Conservation (phyloP, 768 basidiomycete genomes). For the Xerocomus brunneocitrinus region DNA sequence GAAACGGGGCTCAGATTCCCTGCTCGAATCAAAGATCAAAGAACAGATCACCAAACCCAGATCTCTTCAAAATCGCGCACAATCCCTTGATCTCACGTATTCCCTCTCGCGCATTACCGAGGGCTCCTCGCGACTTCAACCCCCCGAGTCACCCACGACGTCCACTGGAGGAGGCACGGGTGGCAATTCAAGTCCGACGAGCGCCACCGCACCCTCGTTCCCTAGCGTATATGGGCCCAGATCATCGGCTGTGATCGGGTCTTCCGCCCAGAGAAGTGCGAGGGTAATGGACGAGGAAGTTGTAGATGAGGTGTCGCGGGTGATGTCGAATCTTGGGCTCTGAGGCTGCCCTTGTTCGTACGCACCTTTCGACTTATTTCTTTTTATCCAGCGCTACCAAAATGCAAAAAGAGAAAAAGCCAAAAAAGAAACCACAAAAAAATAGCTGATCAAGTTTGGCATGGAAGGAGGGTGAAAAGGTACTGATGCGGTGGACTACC, state of each 20-base stretch:
- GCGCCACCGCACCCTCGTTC: constrained; percentile 73
- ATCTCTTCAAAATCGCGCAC: constrained; percentile 80
- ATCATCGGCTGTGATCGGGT: constrained; percentile 42
- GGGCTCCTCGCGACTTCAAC: constrained; percentile 53
- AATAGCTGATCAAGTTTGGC: constrained; percentile 3
- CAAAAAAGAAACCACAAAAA: constrained; percentile 1
- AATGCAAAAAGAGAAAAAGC: background rate
- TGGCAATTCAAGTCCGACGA: constrained; percentile 75
- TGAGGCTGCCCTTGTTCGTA: constrained; percentile 28
- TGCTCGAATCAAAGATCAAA: constrained; percentile 79
- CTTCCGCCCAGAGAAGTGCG: constrained; percentile 40
- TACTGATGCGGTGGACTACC: constrained; percentile 15
- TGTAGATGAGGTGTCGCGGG: constrained; percentile 69
- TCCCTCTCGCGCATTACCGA: constrained; percentile 82
- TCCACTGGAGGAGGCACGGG: constrained; percentile 69
- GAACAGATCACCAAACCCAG: constrained; percentile 73
- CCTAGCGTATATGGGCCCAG: constrained; percentile 80
- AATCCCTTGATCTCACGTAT: constrained; percentile 82
- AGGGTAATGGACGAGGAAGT: constrained; percentile 48
- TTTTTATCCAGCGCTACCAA: constrained; percentile 6
- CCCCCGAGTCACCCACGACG: constrained; percentile 77
- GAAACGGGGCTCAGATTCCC: constrained; percentile 80
- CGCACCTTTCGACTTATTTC: constrained; percentile 4
- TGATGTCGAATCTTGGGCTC: constrained; percentile 72
- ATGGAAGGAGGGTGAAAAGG: constrained; percentile 6